Conservation (phyloP, 2,329 filamentous ascomycete species). For the Penicillium fuscoglaucum region DNA sequence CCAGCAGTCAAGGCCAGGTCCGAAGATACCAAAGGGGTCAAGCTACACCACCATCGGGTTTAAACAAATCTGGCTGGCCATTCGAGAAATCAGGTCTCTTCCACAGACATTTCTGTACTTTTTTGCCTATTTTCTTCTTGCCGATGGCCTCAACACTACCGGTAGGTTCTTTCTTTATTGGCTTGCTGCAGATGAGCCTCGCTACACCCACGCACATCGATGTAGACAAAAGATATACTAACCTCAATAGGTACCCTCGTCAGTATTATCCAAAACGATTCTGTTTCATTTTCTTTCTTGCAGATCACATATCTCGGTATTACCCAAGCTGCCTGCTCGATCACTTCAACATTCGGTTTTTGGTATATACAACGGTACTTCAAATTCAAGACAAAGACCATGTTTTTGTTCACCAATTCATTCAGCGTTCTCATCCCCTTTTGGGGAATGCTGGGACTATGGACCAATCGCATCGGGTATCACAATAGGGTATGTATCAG, state of each 20-base stretch:
- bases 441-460: constrained; percentile 46
- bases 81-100: constrained; percentile 40
- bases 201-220: too few species aligned
- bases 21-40: constrained; percentile 42
- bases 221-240: not conserved
- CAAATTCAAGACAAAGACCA: constrained; percentile 42
- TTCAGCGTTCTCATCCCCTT: constrained; percentile 45
- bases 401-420: constrained; percentile 46
- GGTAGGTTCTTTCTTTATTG: constrained; percentile 20
- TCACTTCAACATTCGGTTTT: constrained; percentile 43
- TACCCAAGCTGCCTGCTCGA: constrained; percentile 41
- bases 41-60: constrained; percentile 44
- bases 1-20: constrained; percentile 43
- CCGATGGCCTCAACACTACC: constrained; percentile 46
- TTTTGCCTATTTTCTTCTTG: constrained; percentile 45
- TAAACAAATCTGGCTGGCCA: constrained; percentile 44
- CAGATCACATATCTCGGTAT: constrained; percentile 46
- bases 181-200: not conserved
- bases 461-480: constrained; percentile 43
- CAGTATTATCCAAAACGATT: constrained; percentile 44
- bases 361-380: constrained; percentile 48
- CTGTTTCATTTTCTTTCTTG: constrained; percentile 44
- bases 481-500: constrained; percentile 35
- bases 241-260: constrained; percentile 34
- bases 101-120: constrained; percentile 47